Evolutionary conservation across 345 rosid species (phyloP).

Genomic region (Luvunga scandens): DNA sequence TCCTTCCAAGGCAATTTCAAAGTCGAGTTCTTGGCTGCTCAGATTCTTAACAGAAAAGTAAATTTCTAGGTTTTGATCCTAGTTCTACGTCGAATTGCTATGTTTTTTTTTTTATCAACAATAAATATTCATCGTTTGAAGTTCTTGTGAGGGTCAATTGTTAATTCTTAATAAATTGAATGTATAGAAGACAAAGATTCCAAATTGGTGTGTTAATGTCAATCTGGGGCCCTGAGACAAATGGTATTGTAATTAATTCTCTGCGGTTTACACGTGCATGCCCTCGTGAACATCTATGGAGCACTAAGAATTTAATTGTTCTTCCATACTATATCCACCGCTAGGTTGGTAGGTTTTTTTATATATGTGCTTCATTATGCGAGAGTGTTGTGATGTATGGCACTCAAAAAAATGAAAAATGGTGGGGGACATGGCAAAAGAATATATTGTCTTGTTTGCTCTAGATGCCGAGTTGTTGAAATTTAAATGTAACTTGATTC

Average conservation of each 20-base stretch:
- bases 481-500: not conserved
- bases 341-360: no score
- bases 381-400: not conserved
- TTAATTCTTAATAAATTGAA: not conserved
- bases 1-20: constrained; percentile 54
- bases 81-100: not conserved
- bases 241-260: not conserved
- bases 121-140: not conserved
- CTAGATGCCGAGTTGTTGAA: not conserved
- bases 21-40: constrained; percentile 76
- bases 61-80: not conserved
- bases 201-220: not conserved
- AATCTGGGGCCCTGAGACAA: not conserved
- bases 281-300: no score
- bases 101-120: no score
- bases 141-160: not conserved
- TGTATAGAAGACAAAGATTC: not conserved
- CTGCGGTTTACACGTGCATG: not conserved
- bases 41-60: constrained; percentile 72
- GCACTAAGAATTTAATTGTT: not conserved
- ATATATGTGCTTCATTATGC: not conserved
- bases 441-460: not conserved
- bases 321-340: not conserved
- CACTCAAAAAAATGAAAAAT: not conserved
- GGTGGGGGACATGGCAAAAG: not conserved